Evolutionary conservation across 164 flowering plant species (phyloP).

Genomic region (Liquidambar formosana): DNA sequence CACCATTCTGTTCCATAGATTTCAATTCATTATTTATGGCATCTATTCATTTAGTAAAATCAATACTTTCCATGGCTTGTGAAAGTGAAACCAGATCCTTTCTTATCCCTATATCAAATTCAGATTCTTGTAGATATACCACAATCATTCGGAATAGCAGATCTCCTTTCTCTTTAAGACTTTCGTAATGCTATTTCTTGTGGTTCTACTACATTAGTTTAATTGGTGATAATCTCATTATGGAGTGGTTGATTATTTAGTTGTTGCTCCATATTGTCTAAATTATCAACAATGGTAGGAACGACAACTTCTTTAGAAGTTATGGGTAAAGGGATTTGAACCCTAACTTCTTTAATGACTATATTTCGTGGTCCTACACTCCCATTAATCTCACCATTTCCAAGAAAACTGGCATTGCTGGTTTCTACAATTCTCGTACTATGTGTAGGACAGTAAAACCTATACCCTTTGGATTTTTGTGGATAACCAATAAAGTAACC

Average conservation of each 20-base stretch:
- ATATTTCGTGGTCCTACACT: background rate
- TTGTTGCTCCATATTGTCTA: background rate
- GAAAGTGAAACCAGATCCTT: background rate
- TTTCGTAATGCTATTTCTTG: background rate
- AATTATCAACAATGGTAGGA: background rate
- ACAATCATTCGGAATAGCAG: background rate
- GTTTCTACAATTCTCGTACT: slow-evolving; percentile 1
- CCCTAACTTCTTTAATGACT: background rate
- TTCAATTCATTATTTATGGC: too few species aligned
- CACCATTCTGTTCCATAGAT: too few species aligned
- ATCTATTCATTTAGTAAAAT: background rate
- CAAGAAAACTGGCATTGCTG: background rate
- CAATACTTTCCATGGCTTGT: background rate
- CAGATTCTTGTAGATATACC: too few species aligned
- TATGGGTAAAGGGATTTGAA: background rate
- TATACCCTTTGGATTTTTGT: background rate
- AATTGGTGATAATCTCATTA: too few species aligned
- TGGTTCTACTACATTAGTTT: background rate
- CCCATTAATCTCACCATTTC: too few species aligned
- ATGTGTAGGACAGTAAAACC: too few species aligned
- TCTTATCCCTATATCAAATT: too few species aligned
- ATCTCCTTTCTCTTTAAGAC: background rate
- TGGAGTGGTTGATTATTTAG: too few species aligned
- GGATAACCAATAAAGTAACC: background rate
- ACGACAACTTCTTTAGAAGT: background rate